These are phyloP conservation scores for Erigeron philadelphicus DNA, from an alignment of 140 eudicot species.

Conservation along the genomic window DNA sequence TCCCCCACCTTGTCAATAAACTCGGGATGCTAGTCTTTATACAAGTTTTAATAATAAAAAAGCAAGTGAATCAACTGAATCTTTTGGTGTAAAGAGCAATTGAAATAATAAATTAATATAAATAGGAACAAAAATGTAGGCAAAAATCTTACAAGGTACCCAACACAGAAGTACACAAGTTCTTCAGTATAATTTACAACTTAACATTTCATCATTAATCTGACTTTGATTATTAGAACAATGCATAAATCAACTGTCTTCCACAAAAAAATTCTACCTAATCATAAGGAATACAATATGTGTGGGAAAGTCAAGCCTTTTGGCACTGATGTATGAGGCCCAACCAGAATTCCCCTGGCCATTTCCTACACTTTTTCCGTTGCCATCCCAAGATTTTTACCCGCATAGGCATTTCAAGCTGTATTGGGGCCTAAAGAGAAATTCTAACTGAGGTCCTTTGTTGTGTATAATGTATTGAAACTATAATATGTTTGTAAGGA, in stretches of 20 bases:
- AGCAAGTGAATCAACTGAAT: conserved; percentile 23
- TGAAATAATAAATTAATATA: no score
- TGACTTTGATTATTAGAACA: neutral
- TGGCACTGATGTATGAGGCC: no score
- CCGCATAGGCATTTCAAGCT: no score
- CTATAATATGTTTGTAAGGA: no score
- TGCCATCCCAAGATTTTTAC: no score
- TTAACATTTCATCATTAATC: neutral
- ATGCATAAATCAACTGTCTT: neutral
- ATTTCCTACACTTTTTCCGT: no score
- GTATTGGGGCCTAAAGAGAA: no score
- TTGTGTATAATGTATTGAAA: no score
- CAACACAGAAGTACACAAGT: conserved; percentile 10
- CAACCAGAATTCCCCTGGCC: no score
- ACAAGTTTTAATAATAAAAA: conserved; percentile 25
- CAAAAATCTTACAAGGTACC: conserved; percentile 12
- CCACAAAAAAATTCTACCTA: neutral
- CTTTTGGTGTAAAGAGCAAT: conserved; percentile 16
- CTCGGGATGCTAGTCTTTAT: conserved; percentile 12
- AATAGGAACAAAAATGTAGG: neutral
- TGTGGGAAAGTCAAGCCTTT: no score
- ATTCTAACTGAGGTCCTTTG: no score
- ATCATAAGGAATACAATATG: neutral
- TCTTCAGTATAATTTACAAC: conserved; percentile 3
- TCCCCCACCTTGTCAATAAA: conserved; percentile 28